Evolutionary conservation across 2,329 filamentous ascomycete genomes (phyloP), one percentile per base, ranked within the genome.

Genomic region (Clarireedia hainanense): DNA sequence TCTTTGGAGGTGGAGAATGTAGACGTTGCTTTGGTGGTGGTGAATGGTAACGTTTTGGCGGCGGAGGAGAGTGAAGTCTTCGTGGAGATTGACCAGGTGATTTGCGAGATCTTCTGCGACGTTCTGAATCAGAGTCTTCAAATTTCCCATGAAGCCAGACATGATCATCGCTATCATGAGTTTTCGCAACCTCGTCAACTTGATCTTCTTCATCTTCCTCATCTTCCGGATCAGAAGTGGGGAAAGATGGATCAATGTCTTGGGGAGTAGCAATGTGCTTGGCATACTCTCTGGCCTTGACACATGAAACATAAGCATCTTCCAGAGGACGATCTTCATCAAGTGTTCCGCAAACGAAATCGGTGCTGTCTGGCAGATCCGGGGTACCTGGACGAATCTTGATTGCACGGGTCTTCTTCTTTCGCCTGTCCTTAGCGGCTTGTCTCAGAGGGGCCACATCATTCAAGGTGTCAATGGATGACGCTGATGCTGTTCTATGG

Each of bases 341-440:
- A 20, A 99, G 78, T 1, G 94, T 99, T 57, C 94, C 94, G 67
- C 94, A 97, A n/a, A 99, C 94, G 63, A 99, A 99, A 70, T 99
- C 94, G 14, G 94, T 97, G 72, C 91, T 96, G 70, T 99, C 94
- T 1, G 94, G 94, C 10, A 99, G 77, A 68, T 96, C 90, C 2
- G 89, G 89, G 1, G 87, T 88, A 24, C 80, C 79, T 40, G 83
- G 79, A 23, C 85, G 85, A 63, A 85, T 83, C 60, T 79, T 81
- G 47, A 78, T 75, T 48, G 68, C 67, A 40, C 62, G 61, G 50
- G 68, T 61, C 24, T 50, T 54, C 55, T 58, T 60, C 17, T 43
- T 61, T 50, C 36, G 46, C 54, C 27, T 36, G 42, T 48, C 50
- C 40, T 57, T 49, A 49, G 23, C 56, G 59, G 55, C 45, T 23